Percentiles rank a stretch among this genome's conserved stretches.
Evolutionary conservation across 2,329 filamentous ascomycete species (phyloP).

Genomic region (Fusarium sp.): DNA sequence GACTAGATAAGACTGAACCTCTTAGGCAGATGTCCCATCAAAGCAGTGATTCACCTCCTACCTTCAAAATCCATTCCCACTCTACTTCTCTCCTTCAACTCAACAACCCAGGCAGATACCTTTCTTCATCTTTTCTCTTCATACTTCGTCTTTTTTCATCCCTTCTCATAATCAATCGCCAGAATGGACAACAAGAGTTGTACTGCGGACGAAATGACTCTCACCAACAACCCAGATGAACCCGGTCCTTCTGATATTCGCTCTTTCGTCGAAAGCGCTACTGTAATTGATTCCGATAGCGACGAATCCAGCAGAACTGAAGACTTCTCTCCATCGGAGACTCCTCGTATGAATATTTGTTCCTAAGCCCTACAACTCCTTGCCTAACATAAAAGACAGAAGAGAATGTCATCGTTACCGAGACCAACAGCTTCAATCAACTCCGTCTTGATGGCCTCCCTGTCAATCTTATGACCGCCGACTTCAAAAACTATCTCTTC

Average conservation of each 20-base stretch:
- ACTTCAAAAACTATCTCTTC: conserved; percentile 39
- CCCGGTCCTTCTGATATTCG: neutral
- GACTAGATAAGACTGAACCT: neutral
- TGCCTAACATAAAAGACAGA: neutral
- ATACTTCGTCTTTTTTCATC: neutral
- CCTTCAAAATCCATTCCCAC: neutral
- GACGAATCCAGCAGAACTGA: neutral
- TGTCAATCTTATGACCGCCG: conserved; percentile 34
- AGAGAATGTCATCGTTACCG: neutral
- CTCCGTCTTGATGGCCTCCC: conserved; percentile 36
- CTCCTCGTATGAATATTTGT: neutral
- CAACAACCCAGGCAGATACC: neutral
- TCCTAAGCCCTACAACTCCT: neutral
- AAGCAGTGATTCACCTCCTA: neutral
- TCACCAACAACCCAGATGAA: neutral
- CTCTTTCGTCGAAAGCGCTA: neutral
- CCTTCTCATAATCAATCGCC: neutral
- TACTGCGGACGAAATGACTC: neutral
- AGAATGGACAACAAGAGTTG: conserved; percentile 6
- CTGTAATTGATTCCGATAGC: neutral
- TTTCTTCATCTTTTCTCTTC: neutral
- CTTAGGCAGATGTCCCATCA: neutral
- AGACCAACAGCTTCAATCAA: conserved; percentile 16
- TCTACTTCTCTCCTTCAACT: neutral
- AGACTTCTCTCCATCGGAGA: neutral